A percentile compares a stretch with the other conserved stretches of the same genome.
Evolutionary conservation across 2,329 filamentous ascomycete genomes (phyloP).

Genomic region (Aspergillus intermedius): DNA sequence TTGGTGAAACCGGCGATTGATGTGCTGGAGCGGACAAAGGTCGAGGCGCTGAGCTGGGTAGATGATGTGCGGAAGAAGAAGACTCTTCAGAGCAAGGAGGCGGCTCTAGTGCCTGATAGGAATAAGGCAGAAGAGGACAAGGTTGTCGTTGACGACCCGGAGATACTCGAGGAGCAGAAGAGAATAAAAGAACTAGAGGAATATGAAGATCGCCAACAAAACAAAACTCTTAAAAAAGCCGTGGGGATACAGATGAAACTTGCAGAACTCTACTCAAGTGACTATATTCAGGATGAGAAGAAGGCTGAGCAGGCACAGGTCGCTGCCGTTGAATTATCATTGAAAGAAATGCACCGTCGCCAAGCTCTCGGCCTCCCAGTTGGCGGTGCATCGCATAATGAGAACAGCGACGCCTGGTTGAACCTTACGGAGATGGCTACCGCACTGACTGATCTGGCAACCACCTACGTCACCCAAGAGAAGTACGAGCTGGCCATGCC

Average conservation of each 20-base stretch:
- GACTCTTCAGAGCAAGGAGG: constrained; percentile 11
- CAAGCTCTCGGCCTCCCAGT: constrained; percentile 61
- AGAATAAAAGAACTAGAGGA: constrained; percentile 19
- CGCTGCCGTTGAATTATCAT: constrained; percentile 72
- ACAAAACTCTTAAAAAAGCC: constrained; percentile 64
- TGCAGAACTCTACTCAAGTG: constrained; percentile 71
- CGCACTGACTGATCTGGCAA: constrained; percentile 56
- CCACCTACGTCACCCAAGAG: constrained; percentile 66
- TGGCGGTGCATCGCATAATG: constrained; percentile 50
- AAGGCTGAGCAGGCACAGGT: constrained; percentile 68
- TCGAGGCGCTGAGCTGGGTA: constrained; percentile 54
- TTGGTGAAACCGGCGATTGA: constrained; percentile 65
- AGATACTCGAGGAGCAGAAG: constrained; percentile 16
- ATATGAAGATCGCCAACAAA: constrained; percentile 43
- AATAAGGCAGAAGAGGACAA: constrained; percentile 14
- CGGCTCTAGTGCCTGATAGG: constrained; percentile 5
- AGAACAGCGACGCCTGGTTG: constrained; percentile 31
- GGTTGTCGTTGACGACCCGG: constrained; percentile 13
- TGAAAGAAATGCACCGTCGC: constrained; percentile 67
- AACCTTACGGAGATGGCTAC: constrained; percentile 33
- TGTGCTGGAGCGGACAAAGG: constrained; percentile 68
- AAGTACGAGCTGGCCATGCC: constrained; percentile 77
- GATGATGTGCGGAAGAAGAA: constrained; percentile 19
- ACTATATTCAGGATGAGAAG: constrained; percentile 67
- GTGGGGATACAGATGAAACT: constrained; percentile 76